Conservation (phyloP, 139 green algal genomes). For the Pycnococcus provasolii region DNA sequence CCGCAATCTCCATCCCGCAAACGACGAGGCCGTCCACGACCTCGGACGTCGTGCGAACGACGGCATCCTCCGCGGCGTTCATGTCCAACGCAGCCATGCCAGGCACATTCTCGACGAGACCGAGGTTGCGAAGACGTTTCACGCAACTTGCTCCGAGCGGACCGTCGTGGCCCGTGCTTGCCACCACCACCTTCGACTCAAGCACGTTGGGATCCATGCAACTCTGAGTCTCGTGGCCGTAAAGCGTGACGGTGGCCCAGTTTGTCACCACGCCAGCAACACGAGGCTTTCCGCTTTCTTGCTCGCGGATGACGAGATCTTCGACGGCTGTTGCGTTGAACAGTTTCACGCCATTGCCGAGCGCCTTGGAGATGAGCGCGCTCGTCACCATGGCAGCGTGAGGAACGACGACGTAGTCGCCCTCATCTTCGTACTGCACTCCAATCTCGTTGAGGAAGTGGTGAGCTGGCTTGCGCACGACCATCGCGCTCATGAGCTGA, state of each 20-base stretch:
- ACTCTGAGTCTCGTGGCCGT: constrained; percentile 87
- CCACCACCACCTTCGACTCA: constrained; percentile 77
- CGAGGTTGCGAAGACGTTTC: constrained; percentile 77
- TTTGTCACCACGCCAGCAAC: constrained; percentile 91
- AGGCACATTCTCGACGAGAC: constrained; percentile 64
- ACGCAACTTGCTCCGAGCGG: constrained; percentile 84
- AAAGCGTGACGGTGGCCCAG: constrained; percentile 90
- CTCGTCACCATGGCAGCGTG: constrained; percentile 90
- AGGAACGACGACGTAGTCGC: constrained; percentile 88
- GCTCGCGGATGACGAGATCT: constrained; percentile 41
- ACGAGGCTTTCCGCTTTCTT: constrained; percentile 36
- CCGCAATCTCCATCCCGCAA: constrained; percentile 83
- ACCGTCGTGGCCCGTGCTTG: constrained; percentile 83
- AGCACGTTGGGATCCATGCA: constrained; percentile 73
- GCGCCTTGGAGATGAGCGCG: constrained; percentile 84
- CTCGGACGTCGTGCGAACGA: constrained; percentile 73
- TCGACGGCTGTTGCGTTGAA: constrained; percentile 85
- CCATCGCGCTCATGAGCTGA: constrained; percentile 90
- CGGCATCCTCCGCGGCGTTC: constrained; percentile 79
- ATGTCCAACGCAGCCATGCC: constrained; percentile 96
- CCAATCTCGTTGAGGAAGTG: constrained; percentile 71
- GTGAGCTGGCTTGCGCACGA: constrained; percentile 89
- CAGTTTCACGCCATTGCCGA: constrained; percentile 88
- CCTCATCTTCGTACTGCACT: constrained; percentile 80
- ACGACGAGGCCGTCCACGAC: constrained; percentile 92